phyloP scores from a whole-genome alignment of 495 filamentous ascomycete species.

The Aspergillus indologenus region DNA sequence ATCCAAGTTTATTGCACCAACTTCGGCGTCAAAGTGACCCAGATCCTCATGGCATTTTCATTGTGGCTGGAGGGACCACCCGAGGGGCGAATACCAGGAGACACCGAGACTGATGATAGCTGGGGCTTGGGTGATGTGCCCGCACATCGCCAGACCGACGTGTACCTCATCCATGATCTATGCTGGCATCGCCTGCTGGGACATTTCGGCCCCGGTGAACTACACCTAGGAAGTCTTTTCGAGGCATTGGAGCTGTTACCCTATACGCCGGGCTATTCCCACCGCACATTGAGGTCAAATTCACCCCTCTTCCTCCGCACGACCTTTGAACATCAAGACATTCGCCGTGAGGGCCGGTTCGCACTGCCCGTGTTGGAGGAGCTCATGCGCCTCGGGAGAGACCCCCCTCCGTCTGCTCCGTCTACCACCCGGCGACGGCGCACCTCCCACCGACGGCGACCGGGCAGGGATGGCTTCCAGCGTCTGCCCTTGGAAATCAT shows the following conservation, averaged over 20 bases:
- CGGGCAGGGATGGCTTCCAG: neutral
- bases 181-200: constrained; percentile 4
- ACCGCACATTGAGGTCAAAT: too few relatives aligned
- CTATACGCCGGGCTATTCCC: neutral
- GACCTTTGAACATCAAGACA: too few relatives aligned
- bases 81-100: neutral
- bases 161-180: constrained; percentile 1
- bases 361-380: neutral
- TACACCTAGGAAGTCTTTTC: neutral
- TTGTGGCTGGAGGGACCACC: too few relatives aligned
- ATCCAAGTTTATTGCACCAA: too few relatives aligned
- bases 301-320: neutral
- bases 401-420: neutral
- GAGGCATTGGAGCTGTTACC: neutral
- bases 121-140: neutral
- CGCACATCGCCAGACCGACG: neutral
- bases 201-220: neutral
- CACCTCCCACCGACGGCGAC: too few relatives aligned
- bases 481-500: constrained; percentile 1
- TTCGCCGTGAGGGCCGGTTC: neutral
- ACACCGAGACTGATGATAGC: neutral
- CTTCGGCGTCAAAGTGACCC: too few relatives aligned
- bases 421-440: neutral
- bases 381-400: constrained; percentile 7
- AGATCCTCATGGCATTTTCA: too few relatives aligned